Evolutionary conservation across 192 early-diverging fungal species (phyloP).

Genomic region (Coemansia sp.): DNA sequence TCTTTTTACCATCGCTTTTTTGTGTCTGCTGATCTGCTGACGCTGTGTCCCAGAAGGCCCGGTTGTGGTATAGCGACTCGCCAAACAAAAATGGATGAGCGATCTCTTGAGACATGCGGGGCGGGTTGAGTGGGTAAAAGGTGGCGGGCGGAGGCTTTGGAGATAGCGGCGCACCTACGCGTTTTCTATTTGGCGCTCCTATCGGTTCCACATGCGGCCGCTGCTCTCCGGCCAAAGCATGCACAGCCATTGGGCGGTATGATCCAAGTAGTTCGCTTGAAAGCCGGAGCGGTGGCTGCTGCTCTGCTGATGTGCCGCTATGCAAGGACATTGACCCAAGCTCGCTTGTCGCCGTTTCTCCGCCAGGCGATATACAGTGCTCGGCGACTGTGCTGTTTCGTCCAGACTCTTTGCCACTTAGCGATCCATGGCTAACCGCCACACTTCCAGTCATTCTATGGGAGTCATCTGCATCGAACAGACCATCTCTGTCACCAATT

Average conservation of each 20-base stretch:
- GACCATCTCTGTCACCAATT: neutral
- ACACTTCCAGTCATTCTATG: neutral
- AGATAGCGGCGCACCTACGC: slow-evolving; percentile 16
- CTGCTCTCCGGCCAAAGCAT: neutral
- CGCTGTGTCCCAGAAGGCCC: slow-evolving; percentile 17
- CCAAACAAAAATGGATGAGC: slow-evolving; percentile 34
- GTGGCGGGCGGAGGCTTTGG: slow-evolving; percentile 10
- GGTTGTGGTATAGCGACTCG: slow-evolving; percentile 28
- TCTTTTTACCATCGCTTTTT: neutral
- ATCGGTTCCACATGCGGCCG: slow-evolving; percentile 48
- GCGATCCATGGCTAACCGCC: neutral
- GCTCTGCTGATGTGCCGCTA: slow-evolving; percentile 36
- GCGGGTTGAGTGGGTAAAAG: slow-evolving; percentile 8
- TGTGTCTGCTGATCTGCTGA: neutral
- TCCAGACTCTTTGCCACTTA: slow-evolving; percentile 15
- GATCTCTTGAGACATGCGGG: slow-evolving; percentile 17
- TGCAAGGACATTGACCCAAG: slow-evolving; percentile 21
- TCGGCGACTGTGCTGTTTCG: slow-evolving; percentile 28
- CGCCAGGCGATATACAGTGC: slow-evolving; percentile 19
- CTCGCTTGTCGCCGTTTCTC: slow-evolving; percentile 4
- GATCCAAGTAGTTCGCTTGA: slow-evolving; percentile 32
- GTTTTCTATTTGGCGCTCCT: slow-evolving; percentile 35
- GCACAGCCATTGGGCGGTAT: slow-evolving; percentile 13
- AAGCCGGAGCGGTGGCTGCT: slow-evolving; percentile 18
- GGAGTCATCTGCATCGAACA: neutral